phyloP scores from a whole-genome alignment of 129 eudicot genomes.

The Rutidosis leptorrhynchoides region DNA sequence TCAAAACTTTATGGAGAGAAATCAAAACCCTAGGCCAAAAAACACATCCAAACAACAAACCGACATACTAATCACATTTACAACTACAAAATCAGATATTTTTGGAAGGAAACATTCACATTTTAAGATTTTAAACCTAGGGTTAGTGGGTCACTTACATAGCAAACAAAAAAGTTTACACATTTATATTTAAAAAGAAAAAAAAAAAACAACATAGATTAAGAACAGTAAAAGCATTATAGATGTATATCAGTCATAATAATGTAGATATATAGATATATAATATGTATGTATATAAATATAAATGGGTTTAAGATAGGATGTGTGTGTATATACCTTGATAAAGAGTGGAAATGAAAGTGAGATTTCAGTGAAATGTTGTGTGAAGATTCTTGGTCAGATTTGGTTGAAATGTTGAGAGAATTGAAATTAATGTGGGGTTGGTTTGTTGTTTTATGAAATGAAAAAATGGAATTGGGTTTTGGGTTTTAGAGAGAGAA shows the following conservation, averaged over 20 bases:
- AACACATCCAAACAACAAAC: too few relatives aligned
- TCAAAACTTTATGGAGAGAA: too few relatives aligned
- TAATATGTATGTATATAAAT: neutral
- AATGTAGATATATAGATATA: neutral
- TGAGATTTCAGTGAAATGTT: neutral
- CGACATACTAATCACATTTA: too few relatives aligned
- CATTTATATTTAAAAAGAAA: too few relatives aligned
- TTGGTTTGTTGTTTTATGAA: neutral
- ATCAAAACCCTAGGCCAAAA: too few relatives aligned
- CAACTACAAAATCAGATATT: too few relatives aligned
- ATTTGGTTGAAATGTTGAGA: constrained; percentile 11
- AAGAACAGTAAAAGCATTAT: neutral
- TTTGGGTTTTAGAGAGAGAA: constrained; percentile 13
- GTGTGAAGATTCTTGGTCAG: neutral
- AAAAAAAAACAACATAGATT: constrained; percentile 5
- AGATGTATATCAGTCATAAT: too few relatives aligned
- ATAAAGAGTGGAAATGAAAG: constrained; percentile 6
- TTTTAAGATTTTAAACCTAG: too few relatives aligned
- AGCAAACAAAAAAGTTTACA: too few relatives aligned
- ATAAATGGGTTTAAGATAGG: neutral
- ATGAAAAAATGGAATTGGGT: neutral
- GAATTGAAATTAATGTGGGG: neutral
- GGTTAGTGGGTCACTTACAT: too few relatives aligned
- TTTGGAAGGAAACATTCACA: too few relatives aligned
- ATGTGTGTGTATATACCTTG: constrained; percentile 2